These are phyloP conservation scores for Pulveroboletus sp. DNA, from an alignment of 768 basidiomycete genomes.

Conservation along the genomic window DNA sequence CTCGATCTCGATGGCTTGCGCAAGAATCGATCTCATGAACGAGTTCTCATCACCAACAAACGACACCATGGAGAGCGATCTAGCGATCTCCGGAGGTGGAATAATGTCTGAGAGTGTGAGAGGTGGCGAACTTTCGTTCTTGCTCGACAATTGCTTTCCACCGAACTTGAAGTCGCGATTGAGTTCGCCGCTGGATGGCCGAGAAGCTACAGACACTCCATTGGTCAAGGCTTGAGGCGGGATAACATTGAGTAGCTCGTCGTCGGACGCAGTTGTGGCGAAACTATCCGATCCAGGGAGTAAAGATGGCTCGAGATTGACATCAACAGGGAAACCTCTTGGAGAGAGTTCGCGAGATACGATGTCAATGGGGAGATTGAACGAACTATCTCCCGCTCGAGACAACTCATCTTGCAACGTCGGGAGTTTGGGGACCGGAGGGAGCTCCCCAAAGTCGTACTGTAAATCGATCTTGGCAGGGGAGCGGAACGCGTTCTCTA, in stretches of 20 bases:
- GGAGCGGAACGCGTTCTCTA: conserved; percentile 77
- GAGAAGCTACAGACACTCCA: conserved; percentile 36
- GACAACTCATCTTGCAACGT: conserved; percentile 28
- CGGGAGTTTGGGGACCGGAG: conserved; percentile 54
- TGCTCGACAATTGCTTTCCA: conserved; percentile 35
- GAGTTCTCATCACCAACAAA: conserved; percentile 49
- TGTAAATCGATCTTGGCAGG: conserved; percentile 66
- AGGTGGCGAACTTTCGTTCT: conserved; percentile 13
- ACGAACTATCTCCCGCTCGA: conserved; percentile 20
- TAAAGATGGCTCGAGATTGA: conserved; percentile 35
- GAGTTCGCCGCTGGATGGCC: conserved; percentile 62
- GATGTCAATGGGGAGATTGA: conserved; percentile 12
- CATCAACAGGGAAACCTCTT: conserved; percentile 21
- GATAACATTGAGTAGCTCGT: conserved; percentile 25
- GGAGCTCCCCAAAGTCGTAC: conserved; percentile 45
- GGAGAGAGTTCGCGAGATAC: conserved; percentile 17
- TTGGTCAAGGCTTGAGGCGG: conserved; percentile 19
- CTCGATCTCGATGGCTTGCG: conserved; percentile 41
- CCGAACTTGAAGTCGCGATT: conserved; percentile 77
- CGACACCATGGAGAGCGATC: conserved; percentile 46
- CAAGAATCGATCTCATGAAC: conserved; percentile 54
- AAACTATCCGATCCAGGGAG: conserved; percentile 37
- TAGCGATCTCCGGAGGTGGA: conserved; percentile 55
- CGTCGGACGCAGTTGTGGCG: conserved; percentile 31
- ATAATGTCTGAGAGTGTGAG: conserved; percentile 78